phyloP scores from a whole-genome alignment of 2,329 filamentous ascomycete genomes.

The Diaporthe sp. region DNA sequence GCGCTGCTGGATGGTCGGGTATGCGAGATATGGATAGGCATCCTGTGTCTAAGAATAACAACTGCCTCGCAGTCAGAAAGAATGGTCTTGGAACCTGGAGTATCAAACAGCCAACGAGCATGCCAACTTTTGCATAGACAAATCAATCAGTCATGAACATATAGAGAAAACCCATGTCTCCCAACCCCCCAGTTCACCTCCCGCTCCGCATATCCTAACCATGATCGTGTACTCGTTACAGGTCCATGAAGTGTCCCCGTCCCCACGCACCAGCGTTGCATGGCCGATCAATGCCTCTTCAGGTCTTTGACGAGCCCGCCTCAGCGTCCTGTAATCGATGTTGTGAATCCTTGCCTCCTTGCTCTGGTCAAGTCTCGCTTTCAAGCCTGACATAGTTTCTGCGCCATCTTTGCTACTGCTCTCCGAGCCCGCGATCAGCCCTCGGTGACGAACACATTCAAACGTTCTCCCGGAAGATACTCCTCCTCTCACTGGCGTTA shows the following conservation, averaged over 20 bases:
- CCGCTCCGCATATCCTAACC: slow-evolving; percentile 15
- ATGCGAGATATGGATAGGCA: background rate
- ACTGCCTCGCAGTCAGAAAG: slow-evolving; percentile 15
- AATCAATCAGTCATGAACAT: slow-evolving; percentile 6
- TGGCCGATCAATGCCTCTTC: slow-evolving; percentile 2
- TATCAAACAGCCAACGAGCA: slow-evolving; percentile 28
- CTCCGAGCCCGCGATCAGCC: background rate
- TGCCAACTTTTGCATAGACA: slow-evolving; percentile 21
- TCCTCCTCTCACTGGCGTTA: slow-evolving; percentile 71
- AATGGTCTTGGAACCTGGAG: slow-evolving; percentile 22
- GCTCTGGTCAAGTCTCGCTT: background rate
- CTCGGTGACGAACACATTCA: slow-evolving; percentile 50
- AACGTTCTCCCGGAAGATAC: slow-evolving; percentile 79
- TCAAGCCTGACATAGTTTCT: background rate
- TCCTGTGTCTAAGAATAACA: slow-evolving; percentile 1
- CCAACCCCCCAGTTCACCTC: background rate
- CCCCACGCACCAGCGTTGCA: background rate
- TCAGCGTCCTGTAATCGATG: background rate
- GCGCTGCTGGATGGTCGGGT: too few relatives aligned
- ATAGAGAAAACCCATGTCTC: slow-evolving; percentile 26
- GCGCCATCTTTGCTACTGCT: background rate
- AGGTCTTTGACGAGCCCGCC: background rate
- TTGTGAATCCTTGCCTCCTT: background rate
- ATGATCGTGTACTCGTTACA: slow-evolving; percentile 26
- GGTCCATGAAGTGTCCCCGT: background rate